These are phyloP conservation scores for Dioscorea alata DNA, from an alignment of 106 monocot species.

Conservation along the genomic window DNA sequence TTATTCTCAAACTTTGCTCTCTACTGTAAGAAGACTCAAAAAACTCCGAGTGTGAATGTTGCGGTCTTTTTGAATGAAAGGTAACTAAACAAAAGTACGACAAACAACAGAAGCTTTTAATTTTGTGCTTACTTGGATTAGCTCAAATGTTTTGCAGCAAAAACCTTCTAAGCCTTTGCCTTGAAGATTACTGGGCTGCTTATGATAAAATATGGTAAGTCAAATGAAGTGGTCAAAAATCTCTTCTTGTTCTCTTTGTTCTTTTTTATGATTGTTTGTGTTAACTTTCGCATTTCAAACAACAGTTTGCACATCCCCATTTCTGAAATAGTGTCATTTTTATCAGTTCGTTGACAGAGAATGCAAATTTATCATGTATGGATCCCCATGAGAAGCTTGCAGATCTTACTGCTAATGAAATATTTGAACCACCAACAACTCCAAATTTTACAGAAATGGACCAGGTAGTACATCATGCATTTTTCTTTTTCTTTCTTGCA, in stretches of 20 bases:
- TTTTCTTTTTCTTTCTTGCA: neutral
- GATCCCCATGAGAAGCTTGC: neutral
- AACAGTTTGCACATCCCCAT: neutral
- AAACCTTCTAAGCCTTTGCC: constrained; percentile 7
- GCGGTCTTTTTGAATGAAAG: constrained; percentile 6
- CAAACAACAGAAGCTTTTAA: neutral
- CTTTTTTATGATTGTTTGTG: neutral
- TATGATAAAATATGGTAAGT: constrained; percentile 16
- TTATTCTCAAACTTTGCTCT: constrained; percentile 19
- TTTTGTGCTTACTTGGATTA: neutral
- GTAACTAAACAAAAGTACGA: neutral
- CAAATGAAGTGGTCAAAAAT: neutral
- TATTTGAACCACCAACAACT: neutral
- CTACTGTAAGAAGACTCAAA: constrained; percentile 4
- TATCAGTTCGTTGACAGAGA: neutral
- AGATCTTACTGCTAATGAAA: neutral
- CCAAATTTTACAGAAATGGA: neutral
- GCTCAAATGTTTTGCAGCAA: constrained; percentile 12
- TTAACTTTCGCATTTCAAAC: neutral
- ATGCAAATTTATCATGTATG: neutral
- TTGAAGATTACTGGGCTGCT: constrained; percentile 22
- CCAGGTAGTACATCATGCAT: neutral
- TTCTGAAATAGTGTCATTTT: constrained; percentile 5
- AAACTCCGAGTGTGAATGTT: constrained; percentile 5
- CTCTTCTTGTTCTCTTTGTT: neutral